These are phyloP conservation scores for Annulohypoxylon moriforme DNA, from an alignment of 495 filamentous ascomycete species.

Conservation along the genomic window DNA sequence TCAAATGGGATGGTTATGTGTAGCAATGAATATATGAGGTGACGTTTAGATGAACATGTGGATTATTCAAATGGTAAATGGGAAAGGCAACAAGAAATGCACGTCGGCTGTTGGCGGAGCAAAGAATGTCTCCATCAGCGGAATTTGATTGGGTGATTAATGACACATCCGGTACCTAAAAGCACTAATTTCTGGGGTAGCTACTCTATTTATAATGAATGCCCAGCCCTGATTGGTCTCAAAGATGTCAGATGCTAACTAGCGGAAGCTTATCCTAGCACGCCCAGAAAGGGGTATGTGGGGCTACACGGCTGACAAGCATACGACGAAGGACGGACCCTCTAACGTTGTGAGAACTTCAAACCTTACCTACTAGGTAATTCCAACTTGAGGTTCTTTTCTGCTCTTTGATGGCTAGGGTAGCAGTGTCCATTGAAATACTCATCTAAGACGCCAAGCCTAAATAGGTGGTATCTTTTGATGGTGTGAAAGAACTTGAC, in stretches of 20 bases:
- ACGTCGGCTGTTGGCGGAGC: constrained; percentile 27
- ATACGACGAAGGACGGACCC: not conserved
- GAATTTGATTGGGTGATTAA: not conserved
- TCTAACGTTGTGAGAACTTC: not conserved
- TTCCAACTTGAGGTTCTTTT: too few relatives aligned
- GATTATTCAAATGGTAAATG: constrained; percentile 6
- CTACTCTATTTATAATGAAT: constrained; percentile 29
- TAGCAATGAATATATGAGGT: constrained; percentile 22
- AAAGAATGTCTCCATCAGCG: constrained; percentile 20
- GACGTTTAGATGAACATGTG: constrained; percentile 4
- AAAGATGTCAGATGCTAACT: constrained; percentile 19
- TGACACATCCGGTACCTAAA: constrained; percentile 5
- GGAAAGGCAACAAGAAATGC: constrained; percentile 13
- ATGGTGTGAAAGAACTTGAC: too few relatives aligned
- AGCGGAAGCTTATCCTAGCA: constrained; percentile 33
- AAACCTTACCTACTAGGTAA: too few relatives aligned
- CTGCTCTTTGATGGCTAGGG: too few relatives aligned
- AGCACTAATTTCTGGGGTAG: constrained; percentile 33
- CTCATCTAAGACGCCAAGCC: too few relatives aligned
- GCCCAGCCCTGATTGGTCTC: constrained; percentile 20
- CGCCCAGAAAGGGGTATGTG: constrained; percentile 30
- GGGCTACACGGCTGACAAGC: constrained; percentile 42
- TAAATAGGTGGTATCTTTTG: too few relatives aligned
- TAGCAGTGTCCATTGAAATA: too few relatives aligned
- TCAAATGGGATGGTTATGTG: not conserved